Conservation (phyloP, 768 basidiomycete species). For the Ramaria sp. region DNA sequence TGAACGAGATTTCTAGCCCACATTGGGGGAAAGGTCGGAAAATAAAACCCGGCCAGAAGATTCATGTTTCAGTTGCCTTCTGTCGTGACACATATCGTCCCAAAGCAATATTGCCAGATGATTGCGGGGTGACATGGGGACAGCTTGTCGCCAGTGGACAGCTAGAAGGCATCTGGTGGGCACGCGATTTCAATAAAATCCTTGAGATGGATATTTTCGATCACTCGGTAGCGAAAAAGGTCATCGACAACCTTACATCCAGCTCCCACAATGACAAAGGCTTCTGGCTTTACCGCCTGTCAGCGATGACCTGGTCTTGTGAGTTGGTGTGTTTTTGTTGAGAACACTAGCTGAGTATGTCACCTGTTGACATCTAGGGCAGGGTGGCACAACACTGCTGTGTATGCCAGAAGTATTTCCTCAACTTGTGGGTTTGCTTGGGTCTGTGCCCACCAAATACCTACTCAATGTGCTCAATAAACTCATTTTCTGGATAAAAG, state of each 20-base stretch:
- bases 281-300: background rate
- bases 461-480: background rate
- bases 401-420: background rate
- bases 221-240: background rate
- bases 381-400: background rate
- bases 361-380: background rate
- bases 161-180: background rate
- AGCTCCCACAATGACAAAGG: background rate
- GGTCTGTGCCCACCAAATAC: background rate
- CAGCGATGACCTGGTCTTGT: background rate
- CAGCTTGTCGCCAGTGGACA: background rate
- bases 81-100: slow-evolving; percentile 8
- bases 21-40: slow-evolving; percentile 5
- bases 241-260: background rate
- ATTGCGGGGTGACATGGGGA: background rate
- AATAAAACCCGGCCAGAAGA: slow-evolving; percentile 11
- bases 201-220: slow-evolving; percentile 5
- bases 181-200: background rate
- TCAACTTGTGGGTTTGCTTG: background rate
- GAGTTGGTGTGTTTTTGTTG: background rate
- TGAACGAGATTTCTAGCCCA: background rate
- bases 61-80: slow-evolving; percentile 15
- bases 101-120: background rate
- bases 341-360: background rate
- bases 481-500: background rate